A percentile compares a stretch with the other conserved stretches of the same genome.
Evolutionary conservation across 1,284 basidiomycete genomes (phyloP).

Genomic region (Sparassis latifolia): DNA sequence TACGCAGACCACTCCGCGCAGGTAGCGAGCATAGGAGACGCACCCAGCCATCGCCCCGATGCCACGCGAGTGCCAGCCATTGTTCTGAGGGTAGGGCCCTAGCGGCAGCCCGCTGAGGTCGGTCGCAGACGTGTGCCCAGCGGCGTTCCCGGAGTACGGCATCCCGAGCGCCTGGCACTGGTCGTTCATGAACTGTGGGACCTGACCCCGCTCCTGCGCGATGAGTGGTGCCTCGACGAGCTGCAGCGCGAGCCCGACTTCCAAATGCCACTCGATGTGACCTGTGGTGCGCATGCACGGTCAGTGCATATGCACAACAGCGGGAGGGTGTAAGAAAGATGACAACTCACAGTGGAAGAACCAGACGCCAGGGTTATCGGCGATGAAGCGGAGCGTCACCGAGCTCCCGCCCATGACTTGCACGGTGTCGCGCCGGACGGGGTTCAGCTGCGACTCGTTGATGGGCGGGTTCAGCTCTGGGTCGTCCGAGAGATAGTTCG

Average conservation of each 20-base stretch:
- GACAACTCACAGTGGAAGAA: constrained; percentile 63
- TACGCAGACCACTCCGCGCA: neutral
- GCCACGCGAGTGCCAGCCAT: constrained; percentile 79
- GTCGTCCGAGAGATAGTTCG: constrained; percentile 75
- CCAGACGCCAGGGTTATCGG: constrained; percentile 85
- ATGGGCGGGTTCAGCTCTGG: constrained; percentile 76
- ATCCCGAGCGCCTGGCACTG: constrained; percentile 65
- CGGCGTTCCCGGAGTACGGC: constrained; percentile 73
- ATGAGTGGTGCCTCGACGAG: constrained; percentile 72
- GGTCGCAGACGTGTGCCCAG: constrained; percentile 55
- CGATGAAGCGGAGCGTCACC: constrained; percentile 62
- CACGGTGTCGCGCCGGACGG: constrained; percentile 79
- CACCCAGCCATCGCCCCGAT: constrained; percentile 80
- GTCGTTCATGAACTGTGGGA: constrained; percentile 53
- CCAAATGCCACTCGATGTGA: constrained; percentile 80
- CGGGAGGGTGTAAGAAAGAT: neutral
- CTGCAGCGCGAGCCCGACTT: constrained; percentile 71
- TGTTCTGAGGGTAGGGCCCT: constrained; percentile 64
- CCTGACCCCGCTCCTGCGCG: constrained; percentile 40
- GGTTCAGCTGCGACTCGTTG: constrained; percentile 72
- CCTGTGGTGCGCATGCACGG: constrained; percentile 35
- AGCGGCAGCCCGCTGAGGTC: constrained; percentile 57
- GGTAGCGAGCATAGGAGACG: constrained; percentile 14
- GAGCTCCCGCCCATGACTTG: constrained; percentile 55
- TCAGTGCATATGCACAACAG: neutral